Base-by-base conservation (phyloP, 768 basidiomycete species). In the Gelatoporia subvermispora region DNA sequence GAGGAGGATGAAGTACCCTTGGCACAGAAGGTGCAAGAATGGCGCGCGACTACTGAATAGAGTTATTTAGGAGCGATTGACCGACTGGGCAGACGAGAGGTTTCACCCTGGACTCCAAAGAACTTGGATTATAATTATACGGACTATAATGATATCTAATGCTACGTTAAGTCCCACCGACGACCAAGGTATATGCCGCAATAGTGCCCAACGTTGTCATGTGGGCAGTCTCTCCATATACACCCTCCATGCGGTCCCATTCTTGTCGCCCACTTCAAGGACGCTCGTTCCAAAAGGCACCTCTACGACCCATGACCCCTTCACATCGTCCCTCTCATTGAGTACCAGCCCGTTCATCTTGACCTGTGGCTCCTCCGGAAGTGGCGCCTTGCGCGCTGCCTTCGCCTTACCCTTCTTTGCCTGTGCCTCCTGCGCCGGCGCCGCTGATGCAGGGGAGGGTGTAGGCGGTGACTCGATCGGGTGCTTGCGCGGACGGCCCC, bases 211-310 rank as follows among this genome's bases (percentile, higher is more conserved):
- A 5, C 5, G 28, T 7, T 5, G 28, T 31, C 28, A 31, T 31
- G 28, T 31, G 13, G 7, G 7, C 28, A 31, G 28, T 13, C 28
- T 31, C 28, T 62, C 63, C 41, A 82, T 66, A 60, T 84, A 84
- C 20, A 85, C 70, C 64, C 83, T 87, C 86, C 86, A 88, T 21
- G 78, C 63, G 55, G 80, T 62, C 9, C 85, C 85, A 28, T 78
- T 82, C 57, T 75, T 76, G 68, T 86, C 85, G 28, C 88, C 86
- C 21, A 92, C 67, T 63, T 91, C 89, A 23, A 92, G 62, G 16
- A 80, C 66, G 56, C 79, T 86, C 4, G 70, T 57, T 13, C 89
- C 89, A 3, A 69, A 61, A 1, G 77, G 71, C 16, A 88, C 65
- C 16, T 76, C 74, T 15, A 88, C 67, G 55, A 76, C 73, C 89